Conservation (phyloP, 306 rosid genomes). For the Prunus padus region DNA sequence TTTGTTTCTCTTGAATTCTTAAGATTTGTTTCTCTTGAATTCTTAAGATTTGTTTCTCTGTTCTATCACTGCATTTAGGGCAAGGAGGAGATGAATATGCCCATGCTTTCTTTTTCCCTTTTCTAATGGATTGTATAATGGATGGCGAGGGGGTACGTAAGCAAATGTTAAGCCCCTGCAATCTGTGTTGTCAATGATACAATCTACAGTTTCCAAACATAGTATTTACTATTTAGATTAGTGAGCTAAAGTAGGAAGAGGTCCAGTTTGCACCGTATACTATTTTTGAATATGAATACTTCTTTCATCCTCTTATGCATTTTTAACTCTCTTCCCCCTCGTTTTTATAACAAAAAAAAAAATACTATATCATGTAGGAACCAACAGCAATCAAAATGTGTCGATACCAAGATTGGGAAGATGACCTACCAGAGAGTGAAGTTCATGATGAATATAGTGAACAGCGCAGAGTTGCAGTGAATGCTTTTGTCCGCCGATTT, state of each 20-base stretch:
- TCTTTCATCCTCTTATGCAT: too few species aligned
- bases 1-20: too few species aligned
- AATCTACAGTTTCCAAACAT: too few species aligned
- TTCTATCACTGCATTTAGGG: too few species aligned
- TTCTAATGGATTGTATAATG: neutral
- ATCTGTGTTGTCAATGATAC: too few species aligned
- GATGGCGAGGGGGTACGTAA: neutral
- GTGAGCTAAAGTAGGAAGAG: neutral
- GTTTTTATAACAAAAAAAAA: neutral
- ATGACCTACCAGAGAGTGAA: slow-evolving; percentile 2
- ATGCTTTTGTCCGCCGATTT: neutral
- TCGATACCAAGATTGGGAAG: neutral
- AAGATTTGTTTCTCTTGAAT: too few species aligned
- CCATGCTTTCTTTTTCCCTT: too few species aligned
- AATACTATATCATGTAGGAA: neutral
- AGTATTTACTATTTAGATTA: too few species aligned
- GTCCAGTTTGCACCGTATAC: neutral
- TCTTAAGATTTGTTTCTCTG: too few species aligned
- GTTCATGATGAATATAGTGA: neutral
- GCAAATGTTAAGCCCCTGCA: too few species aligned
- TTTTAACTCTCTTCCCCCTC: neutral
- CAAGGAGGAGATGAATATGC: too few species aligned
- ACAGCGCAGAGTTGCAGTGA: neutral
- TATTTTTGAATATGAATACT: too few species aligned
- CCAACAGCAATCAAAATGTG: neutral